phyloP scores from a whole-genome alignment of 139 green algal genomes.

The Chloropicon primus region DNA sequence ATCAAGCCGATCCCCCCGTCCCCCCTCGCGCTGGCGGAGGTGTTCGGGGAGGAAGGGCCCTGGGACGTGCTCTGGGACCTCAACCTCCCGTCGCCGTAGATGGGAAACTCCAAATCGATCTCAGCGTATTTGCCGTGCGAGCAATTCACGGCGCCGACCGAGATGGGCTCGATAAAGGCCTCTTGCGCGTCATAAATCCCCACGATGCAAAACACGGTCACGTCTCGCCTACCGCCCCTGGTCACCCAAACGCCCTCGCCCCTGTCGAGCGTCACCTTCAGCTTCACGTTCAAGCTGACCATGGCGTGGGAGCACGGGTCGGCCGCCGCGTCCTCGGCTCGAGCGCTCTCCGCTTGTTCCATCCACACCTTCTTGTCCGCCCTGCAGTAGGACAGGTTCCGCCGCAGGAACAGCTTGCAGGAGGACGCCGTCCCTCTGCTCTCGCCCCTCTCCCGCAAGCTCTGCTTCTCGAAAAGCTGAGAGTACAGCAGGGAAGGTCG shows the following conservation, averaged over 20 bases:
- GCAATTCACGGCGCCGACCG: neutral
- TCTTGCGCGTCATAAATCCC: neutral
- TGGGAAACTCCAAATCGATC: neutral
- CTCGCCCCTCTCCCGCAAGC: too few species aligned
- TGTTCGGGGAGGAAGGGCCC: neutral
- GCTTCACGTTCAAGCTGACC: neutral
- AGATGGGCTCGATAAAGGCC: neutral
- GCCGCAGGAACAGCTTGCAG: neutral
- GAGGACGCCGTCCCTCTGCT: too few species aligned
- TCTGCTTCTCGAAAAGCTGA: neutral
- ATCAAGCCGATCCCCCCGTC: neutral
- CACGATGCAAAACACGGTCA: neutral
- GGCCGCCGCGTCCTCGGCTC: too few species aligned
- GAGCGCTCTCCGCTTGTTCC: too few species aligned
- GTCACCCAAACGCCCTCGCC: too few species aligned
- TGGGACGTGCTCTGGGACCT: neutral
- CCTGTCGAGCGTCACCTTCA: neutral
- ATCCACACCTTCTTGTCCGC: neutral
- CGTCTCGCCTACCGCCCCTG: too few species aligned
- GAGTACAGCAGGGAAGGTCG: too few species aligned
- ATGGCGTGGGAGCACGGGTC: too few species aligned
- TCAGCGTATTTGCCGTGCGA: neutral
- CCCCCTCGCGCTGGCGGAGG: neutral
- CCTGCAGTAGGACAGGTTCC: neutral
- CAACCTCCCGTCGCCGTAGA: neutral